Percentiles rank a stretch among this genome's conserved stretches.
Conservation (phyloP, 1,284 basidiomycete species). For the Apiotrichum porosum region DNA sequence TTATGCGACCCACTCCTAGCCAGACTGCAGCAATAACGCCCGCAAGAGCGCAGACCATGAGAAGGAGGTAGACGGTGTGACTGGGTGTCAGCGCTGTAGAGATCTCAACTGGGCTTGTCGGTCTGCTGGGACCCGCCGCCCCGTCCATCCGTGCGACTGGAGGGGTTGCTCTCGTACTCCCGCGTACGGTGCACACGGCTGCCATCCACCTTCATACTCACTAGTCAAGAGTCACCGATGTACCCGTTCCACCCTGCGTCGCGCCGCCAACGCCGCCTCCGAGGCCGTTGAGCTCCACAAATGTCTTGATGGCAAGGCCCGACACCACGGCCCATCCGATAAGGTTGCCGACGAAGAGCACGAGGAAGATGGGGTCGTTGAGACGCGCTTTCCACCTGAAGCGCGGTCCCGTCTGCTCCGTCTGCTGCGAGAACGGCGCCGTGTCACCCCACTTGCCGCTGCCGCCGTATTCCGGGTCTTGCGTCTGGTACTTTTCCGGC, state of each 20-base stretch:
- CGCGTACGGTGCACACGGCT: neutral
- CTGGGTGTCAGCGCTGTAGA: conserved; percentile 11
- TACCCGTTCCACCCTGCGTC: conserved; percentile 36
- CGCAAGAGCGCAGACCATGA: conserved; percentile 61
- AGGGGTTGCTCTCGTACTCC: too few species aligned
- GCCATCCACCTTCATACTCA: conserved; percentile 14
- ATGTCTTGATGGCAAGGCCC: conserved; percentile 60
- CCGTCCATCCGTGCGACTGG: too few species aligned
- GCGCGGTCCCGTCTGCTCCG: conserved; percentile 53
- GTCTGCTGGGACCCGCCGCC: too few species aligned
- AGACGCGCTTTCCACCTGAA: conserved; percentile 65
- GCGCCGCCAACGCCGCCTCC: conserved; percentile 43
- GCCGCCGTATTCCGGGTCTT: conserved; percentile 11
- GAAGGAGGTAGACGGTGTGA: conserved; percentile 62
- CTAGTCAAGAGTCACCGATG: conserved; percentile 29
- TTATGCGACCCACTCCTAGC: conserved; percentile 27
- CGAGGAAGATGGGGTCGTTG: conserved; percentile 66
- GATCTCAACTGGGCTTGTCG: too few species aligned
- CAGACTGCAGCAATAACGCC: conserved; percentile 53
- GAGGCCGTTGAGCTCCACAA: conserved; percentile 61
- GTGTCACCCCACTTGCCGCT: conserved; percentile 32
- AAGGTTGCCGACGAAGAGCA: conserved; percentile 66
- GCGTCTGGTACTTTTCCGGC: neutral
- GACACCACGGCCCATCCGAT: conserved; percentile 65
- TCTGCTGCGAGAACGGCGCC: conserved; percentile 56